Evolutionary conservation across 1,284 basidiomycete genomes (phyloP), one percentile per base, ranked within the genome.

Genomic region (Mycena sp.): DNA sequence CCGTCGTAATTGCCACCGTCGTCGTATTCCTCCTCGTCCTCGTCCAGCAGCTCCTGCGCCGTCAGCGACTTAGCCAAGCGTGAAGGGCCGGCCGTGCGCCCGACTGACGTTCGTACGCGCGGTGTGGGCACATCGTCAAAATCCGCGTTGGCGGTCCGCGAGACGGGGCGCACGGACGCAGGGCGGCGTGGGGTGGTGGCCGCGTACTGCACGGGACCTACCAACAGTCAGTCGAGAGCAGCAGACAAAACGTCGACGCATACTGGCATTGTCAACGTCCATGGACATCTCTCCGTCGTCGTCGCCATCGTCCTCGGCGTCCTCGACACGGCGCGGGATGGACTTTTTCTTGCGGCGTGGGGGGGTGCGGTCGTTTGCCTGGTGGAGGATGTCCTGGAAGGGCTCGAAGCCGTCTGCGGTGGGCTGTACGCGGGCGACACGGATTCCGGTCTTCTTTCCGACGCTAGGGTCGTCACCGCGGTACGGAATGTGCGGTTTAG

Each of bases 361-460:
- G 29, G 88, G 88, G 4, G 87, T 83, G n/a, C 83, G 80, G 56
- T 81, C 81, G 75, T 92, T 89, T 0, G 85, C 89, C 70, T 91
- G 88, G 50, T 83, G 80, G 67, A 96, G 86, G 71, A 95, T 82
- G 68, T 88, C 85, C 59, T 89, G 87, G 70, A 94, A 91, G 12
- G 88, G 88, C 76, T 96, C 94, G 74, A 93, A 94, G 11, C 94
- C 96, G 72, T 95, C 92, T 16, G 89, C 89, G 69, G 88, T 88
- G 65, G 87, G 85, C 53, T 88, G 86, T 52, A 93, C 86, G 73
- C 88, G 85, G 28, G 77, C 82, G 17, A 93, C 86, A 2, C 83
- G 80, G 55, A 91, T 81, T 3, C 91, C 91, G 0, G 91, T 93
- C 73, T 87, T 90, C 82, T 90, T 92, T 17, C 91, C 91, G 61